Base-by-base conservation (phyloP, 1,284 basidiomycete species). In the Microbotryum saponariae region DNA sequence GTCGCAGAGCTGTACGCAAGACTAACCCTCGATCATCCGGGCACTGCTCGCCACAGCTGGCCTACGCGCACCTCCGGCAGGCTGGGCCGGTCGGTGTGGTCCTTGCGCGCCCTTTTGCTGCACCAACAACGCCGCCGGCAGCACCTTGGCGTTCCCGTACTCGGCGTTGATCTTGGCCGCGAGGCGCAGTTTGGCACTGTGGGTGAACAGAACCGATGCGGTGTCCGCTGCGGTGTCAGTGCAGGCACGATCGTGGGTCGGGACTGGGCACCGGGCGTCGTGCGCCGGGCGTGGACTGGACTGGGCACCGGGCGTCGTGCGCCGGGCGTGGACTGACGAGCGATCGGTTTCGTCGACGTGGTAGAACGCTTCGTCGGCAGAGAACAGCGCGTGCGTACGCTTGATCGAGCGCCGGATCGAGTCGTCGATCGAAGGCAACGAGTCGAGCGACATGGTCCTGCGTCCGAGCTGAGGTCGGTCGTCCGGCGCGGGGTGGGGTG, bases 111-210 rank as follows among this genome's bases (percentile, higher is more conserved):
- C 76, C 59, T 64, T 60, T 67, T 93, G 90, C 68, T 93, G 91
- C 0, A 85, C 79, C 21, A 89, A 78, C 44, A 97, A 78, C 2
- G 88, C 83, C 4, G 89, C 78, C 1, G 94, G 94, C 2, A 97
- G 83, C 42, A 85, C 82, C 74, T 88, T 89, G 70, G 84, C 90
- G 73, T 96, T 85, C 60, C 82, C 81, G 77, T 94, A 98, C 76
- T 97, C 94, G 16, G 77, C 86, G 80, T 72, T 84, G 75, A 76
- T 88, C 84, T 83, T 96, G 84, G 72, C 87, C 1, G 77, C 71
- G 4, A 81, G 73, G 59, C 79, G 79, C 44, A 78, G 73, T 64
- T 78, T 78, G 64, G 75, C 73, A 31, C 78, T 79, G 69, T 6
- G 2, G 3, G 1, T 0, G 18, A 5, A 10, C 2, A 2, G 21